A percentile compares a stretch with the other conserved stretches of the same genome.
Evolutionary conservation across 2,329 filamentous ascomycete species (phyloP).

Genomic region (Ophiocordyceps unilateralis): DNA sequence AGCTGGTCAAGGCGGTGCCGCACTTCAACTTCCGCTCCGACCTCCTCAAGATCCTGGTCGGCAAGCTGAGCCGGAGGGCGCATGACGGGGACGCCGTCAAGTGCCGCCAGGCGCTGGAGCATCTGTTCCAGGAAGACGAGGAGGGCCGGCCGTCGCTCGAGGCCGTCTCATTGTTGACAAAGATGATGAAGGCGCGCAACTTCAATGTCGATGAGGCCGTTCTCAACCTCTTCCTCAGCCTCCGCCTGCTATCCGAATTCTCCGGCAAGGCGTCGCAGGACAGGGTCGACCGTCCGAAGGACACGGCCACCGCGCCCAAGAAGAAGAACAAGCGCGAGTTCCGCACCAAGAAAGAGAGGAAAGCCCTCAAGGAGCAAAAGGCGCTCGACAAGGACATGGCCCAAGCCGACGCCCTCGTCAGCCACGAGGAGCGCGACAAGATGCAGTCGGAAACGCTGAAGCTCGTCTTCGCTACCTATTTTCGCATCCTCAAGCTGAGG

Average conservation of each 20-base stretch:
- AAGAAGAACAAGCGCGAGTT: slow-evolving; percentile 67
- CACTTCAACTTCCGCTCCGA: slow-evolving; percentile 96
- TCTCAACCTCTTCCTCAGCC: slow-evolving; percentile 76
- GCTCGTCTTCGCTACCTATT: slow-evolving; percentile 88
- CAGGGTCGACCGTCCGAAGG: slow-evolving; percentile 38
- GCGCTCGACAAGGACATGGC: slow-evolving; percentile 83
- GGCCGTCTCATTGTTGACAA: slow-evolving; percentile 65
- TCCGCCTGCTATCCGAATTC: slow-evolving; percentile 79
- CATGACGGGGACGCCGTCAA: slow-evolving; percentile 57
- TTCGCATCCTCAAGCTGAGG: slow-evolving; percentile 77
- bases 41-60: slow-evolving; percentile 70
- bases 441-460: slow-evolving; percentile 95
- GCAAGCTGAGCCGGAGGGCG: slow-evolving; percentile 54
- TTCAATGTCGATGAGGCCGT: slow-evolving; percentile 73
- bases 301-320: slow-evolving; percentile 8
- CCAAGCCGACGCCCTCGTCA: slow-evolving; percentile 77
- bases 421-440: slow-evolving; percentile 78
- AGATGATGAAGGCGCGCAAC: slow-evolving; percentile 85
- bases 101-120: slow-evolving; percentile 63
- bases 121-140: slow-evolving; percentile 70
- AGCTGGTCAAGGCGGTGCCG: slow-evolving; percentile 61
- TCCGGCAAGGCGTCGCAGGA: slow-evolving; percentile 68
- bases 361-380: slow-evolving; percentile 71
- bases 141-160: slow-evolving; percentile 81
- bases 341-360: slow-evolving; percentile 74